Evolutionary conservation across 108 stramenopile genomes (phyloP).

Genomic region (Fistulifera pelliculosa): DNA sequence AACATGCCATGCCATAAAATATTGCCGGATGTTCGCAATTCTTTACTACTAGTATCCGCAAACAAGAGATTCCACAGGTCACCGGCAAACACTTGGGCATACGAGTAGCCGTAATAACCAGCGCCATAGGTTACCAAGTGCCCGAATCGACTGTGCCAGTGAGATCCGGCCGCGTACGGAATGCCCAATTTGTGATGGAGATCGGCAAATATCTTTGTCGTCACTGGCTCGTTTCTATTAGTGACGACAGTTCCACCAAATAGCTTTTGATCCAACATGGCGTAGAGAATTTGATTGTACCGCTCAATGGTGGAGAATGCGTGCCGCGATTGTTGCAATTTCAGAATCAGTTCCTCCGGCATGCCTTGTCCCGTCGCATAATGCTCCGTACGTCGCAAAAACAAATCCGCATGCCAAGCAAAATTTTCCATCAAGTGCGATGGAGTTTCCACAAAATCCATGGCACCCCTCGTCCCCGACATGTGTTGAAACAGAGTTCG

Average conservation of each 20-base stretch:
- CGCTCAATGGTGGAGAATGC: conserved; percentile 63
- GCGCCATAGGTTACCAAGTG: conserved; percentile 86
- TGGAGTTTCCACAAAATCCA: conserved; percentile 90
- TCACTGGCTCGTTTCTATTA: neutral
- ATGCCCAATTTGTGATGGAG: conserved; percentile 46
- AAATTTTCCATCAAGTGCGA: conserved; percentile 76
- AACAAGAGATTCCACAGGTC: conserved; percentile 69
- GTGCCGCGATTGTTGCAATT: conserved; percentile 48
- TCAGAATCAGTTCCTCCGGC: conserved; percentile 34
- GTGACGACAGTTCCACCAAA: conserved; percentile 36
- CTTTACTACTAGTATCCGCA: conserved; percentile 12
- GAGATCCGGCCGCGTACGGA: conserved; percentile 61
- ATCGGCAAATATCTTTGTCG: conserved; percentile 46
- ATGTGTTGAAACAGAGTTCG: conserved; percentile 93
- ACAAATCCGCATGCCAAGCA: conserved; percentile 50
- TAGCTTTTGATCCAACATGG: conserved; percentile 70
- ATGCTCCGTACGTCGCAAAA: conserved; percentile 46
- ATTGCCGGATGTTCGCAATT: conserved; percentile 28
- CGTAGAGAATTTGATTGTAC: conserved; percentile 71
- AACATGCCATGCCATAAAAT: conserved; percentile 74
- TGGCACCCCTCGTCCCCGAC: conserved; percentile 85
- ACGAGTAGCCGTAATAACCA: conserved; percentile 83
- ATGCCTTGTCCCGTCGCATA: conserved; percentile 44
- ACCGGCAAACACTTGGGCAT: conserved; percentile 71
- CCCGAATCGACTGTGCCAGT: conserved; percentile 78